Evolutionary conservation across 2,329 filamentous ascomycete species (phyloP).

Genomic region (Microcyclospora tardicrescens): DNA sequence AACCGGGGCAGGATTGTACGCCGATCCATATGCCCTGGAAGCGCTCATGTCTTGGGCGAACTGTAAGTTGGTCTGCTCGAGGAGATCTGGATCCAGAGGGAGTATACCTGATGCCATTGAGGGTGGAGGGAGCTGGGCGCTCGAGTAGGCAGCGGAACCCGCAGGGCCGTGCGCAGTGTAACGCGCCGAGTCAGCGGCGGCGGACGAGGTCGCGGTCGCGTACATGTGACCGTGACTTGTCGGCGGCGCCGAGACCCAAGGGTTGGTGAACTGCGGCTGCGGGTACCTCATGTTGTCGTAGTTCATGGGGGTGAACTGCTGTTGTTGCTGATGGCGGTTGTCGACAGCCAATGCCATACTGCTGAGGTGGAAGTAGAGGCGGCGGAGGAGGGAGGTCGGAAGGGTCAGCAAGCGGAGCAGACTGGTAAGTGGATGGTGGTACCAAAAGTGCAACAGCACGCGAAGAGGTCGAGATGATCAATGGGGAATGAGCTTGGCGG

Average conservation of each 20-base stretch:
- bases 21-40: conserved; percentile 58
- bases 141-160: conserved; percentile 44
- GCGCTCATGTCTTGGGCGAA: conserved; percentile 58
- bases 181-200: conserved; percentile 33
- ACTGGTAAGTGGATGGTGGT: background rate
- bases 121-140: conserved; percentile 57
- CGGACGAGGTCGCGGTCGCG: conserved; percentile 48
- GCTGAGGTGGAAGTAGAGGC: conserved; percentile 9
- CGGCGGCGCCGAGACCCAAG: conserved; percentile 57
- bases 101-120: conserved; percentile 59
- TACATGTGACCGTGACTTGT: conserved; percentile 48
- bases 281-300: conserved; percentile 70
- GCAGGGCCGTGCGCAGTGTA: conserved; percentile 18
- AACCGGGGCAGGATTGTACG: conserved; percentile 55
- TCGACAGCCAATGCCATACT: conserved; percentile 92
- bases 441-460: conserved; percentile 1
- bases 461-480: conserved; percentile 12
- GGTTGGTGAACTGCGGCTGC: conserved; percentile 71
- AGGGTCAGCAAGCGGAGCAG: background rate
- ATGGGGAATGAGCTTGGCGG: conserved; percentile 13
- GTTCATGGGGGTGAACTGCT: conserved; percentile 56
- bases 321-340: conserved; percentile 60
- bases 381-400: conserved; percentile 8
- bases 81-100: conserved; percentile 44
- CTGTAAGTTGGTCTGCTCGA: conserved; percentile 52